Base-by-base conservation (phyloP, 1,284 basidiomycete species). In the Waitea zeae region DNA sequence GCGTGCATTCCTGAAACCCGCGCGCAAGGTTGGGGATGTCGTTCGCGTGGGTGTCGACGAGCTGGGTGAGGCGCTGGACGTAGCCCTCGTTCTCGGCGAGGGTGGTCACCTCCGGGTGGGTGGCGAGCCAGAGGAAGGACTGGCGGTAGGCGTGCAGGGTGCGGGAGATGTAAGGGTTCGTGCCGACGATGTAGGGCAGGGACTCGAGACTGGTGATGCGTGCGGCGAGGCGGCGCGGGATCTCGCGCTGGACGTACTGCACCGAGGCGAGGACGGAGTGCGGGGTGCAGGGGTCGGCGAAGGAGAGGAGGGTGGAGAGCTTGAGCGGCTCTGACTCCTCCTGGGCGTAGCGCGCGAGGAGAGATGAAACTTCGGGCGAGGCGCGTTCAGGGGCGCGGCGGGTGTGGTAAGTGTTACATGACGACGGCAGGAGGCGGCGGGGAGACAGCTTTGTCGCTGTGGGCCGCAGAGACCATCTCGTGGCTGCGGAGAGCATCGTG, bases 21-120 rank as follows among this genome's bases (percentile, higher is more conserved):
- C 86, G 84, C 1, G 87, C 84, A 61, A 93, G 70, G 11, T 78
- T 80, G 0, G 87, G 87, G 31, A 92, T 82, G 48, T 92, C 88
- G 52, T 90, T 79, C 3, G 78, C 68, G 49, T 93, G 88, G 34
- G 67, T 66, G 35, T 71, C 67, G 5, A 92, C 86, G 15, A 92
- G 58, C 22, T 65, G 61, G 31, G 75, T 70, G 12, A 93, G 61
- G 38, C 72, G 63, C 31, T 66, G 59, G 1, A 77, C 68, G 44
- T 89, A 88, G 4, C 53, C 50, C 7, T 62, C 59, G 42, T 90
- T 90, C 41, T 86, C 76, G 39, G 72, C 64, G 29, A 84, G 55
- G 31, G 64, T 70, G 31, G 52, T 65, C 35, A 87, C 71, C 3
- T 64, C 58, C 7, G 78, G 73, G 46, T 86, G 69, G 13, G 63